A percentile compares a stretch with the other conserved stretches of the same genome.
Conservation (phyloP, 805 yeast species). For the Myxozyma melibiosi region DNA sequence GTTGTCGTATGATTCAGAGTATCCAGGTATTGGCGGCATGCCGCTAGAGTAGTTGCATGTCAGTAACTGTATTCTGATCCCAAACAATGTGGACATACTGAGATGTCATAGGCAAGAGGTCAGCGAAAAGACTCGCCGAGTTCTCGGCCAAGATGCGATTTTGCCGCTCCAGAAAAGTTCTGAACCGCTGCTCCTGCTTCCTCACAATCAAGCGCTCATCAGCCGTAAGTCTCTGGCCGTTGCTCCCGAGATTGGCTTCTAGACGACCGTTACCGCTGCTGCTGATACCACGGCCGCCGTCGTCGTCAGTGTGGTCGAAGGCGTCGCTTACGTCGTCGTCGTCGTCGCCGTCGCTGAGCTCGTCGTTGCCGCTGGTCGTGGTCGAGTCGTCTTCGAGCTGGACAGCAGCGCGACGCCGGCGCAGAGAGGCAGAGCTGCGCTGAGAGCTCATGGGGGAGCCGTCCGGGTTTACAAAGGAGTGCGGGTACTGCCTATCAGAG, state of each 20-base stretch:
- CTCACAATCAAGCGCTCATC: conserved; percentile 7
- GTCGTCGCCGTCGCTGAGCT: not conserved
- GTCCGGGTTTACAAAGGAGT: too few relatives aligned
- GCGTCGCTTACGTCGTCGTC: not conserved
- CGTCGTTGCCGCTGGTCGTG: not conserved
- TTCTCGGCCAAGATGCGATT: conserved; percentile 7
- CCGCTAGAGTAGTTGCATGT: too few relatives aligned
- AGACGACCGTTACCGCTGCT: too few relatives aligned
- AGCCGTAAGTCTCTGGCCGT: conserved; percentile 4
- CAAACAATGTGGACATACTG: conserved; percentile 7
- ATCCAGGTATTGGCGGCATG: not conserved
- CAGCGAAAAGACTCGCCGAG: conserved; percentile 7
- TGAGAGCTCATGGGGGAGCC: not conserved
- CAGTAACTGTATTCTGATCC: too few relatives aligned
- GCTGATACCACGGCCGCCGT: not conserved
- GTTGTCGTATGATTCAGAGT: not conserved
- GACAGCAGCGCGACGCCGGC: not conserved
- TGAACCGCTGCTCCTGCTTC: conserved; percentile 16
- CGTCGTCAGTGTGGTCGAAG: not conserved
- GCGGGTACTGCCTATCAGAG: too few relatives aligned
- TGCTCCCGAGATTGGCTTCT: too few relatives aligned
- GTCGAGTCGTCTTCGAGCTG: not conserved
- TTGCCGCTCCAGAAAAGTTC: conserved; percentile 10
- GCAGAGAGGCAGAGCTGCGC: not conserved
- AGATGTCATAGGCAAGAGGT: conserved; percentile 2